A percentile compares a stretch with the other conserved stretches of the same genome.
These are phyloP conservation scores for Linnemannia elongata DNA, from an alignment of 192 early-diverging fungal genomes.

Conservation along the genomic window DNA sequence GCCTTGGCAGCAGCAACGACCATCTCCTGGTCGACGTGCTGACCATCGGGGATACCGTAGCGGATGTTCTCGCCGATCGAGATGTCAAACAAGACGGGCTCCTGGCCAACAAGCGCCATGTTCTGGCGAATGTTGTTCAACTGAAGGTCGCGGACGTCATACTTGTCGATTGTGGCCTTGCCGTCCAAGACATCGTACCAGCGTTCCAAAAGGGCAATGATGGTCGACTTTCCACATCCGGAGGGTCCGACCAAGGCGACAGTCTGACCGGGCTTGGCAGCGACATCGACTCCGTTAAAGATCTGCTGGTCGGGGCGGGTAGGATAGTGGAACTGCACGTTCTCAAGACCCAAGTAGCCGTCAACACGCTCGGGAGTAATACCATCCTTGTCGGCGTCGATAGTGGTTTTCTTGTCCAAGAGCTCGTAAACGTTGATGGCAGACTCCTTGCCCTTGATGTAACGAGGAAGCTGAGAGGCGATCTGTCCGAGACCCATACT, in stretches of 20 bases:
- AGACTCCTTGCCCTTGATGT: constrained; percentile 75
- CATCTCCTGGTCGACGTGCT: constrained; percentile 59
- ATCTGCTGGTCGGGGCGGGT: constrained; percentile 67
- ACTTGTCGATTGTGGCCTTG: constrained; percentile 70
- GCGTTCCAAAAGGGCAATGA: constrained; percentile 58
- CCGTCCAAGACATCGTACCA: constrained; percentile 66
- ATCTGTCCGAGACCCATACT: constrained; percentile 74
- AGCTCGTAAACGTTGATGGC: constrained; percentile 78
- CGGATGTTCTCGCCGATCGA: constrained; percentile 72
- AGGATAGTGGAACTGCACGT: constrained; percentile 76
- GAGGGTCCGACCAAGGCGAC: constrained; percentile 88
- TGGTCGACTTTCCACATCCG: constrained; percentile 81
- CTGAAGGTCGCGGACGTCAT: constrained; percentile 72
- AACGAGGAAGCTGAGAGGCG: constrained; percentile 64
- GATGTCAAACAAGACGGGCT: constrained; percentile 72
- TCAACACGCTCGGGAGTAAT: constrained; percentile 53
- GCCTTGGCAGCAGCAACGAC: constrained; percentile 63
- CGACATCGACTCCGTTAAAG: constrained; percentile 66
- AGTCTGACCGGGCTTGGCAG: constrained; percentile 71
- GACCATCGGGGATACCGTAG: constrained; percentile 66
- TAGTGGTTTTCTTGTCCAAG: constrained; percentile 77
- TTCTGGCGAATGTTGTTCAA: constrained; percentile 71
- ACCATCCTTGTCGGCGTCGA: constrained; percentile 71
- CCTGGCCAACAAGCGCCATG: constrained; percentile 84
- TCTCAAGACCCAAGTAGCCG: constrained; percentile 65